Percentiles rank a stretch among this genome's conserved stretches.
phyloP scores from a whole-genome alignment of 768 basidiomycete species.

The Pleurotus sapidus region DNA sequence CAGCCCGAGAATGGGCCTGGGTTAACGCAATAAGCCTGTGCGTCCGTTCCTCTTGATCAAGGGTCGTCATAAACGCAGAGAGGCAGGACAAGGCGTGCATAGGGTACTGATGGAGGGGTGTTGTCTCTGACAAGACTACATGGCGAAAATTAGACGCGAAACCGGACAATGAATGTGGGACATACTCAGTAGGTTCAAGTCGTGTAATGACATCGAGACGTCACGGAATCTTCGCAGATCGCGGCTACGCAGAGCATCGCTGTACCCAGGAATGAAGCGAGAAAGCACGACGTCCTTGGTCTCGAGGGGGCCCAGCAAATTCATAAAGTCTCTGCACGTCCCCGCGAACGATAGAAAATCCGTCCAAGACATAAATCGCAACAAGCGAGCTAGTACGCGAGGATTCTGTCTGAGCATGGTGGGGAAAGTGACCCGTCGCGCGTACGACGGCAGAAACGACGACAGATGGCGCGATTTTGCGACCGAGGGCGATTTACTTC shows the following conservation, averaged over 20 bases:
- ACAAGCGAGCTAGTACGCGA: constrained; percentile 21
- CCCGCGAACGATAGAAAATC: constrained; percentile 35
- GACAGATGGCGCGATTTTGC: constrained; percentile 15
- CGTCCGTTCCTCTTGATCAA: constrained; percentile 29
- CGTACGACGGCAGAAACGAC: constrained; percentile 13
- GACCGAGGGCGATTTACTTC: not conserved
- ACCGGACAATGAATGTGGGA: constrained; percentile 13
- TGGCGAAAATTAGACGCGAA: constrained; percentile 7
- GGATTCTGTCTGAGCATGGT: constrained; percentile 16
- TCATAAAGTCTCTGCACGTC: constrained; percentile 29
- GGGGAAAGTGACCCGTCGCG: constrained; percentile 2
- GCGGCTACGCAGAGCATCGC: constrained; percentile 35
- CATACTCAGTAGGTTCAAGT: constrained; percentile 68
- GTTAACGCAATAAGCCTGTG: constrained; percentile 44
- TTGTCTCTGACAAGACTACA: constrained; percentile 61
- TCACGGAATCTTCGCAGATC: constrained; percentile 38
- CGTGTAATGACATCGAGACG: constrained; percentile 51
- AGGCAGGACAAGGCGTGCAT: constrained; percentile 60
- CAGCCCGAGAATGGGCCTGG: constrained; percentile 70
- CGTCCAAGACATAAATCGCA: constrained; percentile 34
- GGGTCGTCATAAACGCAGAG: constrained; percentile 30
- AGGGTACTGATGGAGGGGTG: constrained; percentile 70
- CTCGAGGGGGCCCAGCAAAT: constrained; percentile 23
- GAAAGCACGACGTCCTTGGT: constrained; percentile 38
- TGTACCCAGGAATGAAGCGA: constrained; percentile 60